Evolutionary conservation across 1,284 basidiomycete species (phyloP), one percentile per base, ranked within the genome.

Genomic region (Apiotrichum mycotoxinovorans): DNA sequence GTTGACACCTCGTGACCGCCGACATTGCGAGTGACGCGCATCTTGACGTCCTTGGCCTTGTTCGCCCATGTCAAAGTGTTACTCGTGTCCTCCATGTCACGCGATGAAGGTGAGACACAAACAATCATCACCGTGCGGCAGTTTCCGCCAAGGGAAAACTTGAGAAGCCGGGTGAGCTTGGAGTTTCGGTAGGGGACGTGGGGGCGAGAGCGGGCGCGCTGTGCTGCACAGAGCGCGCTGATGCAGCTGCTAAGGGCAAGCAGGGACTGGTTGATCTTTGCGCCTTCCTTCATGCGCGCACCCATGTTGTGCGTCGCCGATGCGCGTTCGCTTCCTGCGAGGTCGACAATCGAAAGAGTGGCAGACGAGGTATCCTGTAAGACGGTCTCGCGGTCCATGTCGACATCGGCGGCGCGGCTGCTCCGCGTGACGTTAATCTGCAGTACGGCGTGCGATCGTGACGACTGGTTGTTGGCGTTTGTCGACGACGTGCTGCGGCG

Each of bases 91-190:
- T 97, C 94, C 71, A 96, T 95, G 76, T 98, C 92, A 33, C 84
- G 84, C 40, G 91, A 94, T 18, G 91, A 91, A 1, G 94, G 94
- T 2, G 92, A 92, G 52, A 98, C 82, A 74, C 94, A 97, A 56
- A 97, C 94, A 62, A 97, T 91, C 91, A 95, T 94, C 71, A 95
- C 91, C 0, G 94, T 98, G 78, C 94, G 91, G 82, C 94, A 98
- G 76, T 97, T 97, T 17, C 94, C 94, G 1, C 93, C 93, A 37
- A 97, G 84, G 0, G 93, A 94, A 79, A 95, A 96, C 76, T 97
- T 96, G 70, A 97, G 86, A 49, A 97, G 79, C 27, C 94, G 88
- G 0, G 94, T 97, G 66, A 98, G 87, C 76, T 97, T 97, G 79
- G 90, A 93, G 80, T 97, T 94, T 54, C 94, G 85, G 75, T 96